These are phyloP conservation scores for Zygotorulaspora sp. DNA, from an alignment of 805 yeast species.

Conservation along the genomic window DNA sequence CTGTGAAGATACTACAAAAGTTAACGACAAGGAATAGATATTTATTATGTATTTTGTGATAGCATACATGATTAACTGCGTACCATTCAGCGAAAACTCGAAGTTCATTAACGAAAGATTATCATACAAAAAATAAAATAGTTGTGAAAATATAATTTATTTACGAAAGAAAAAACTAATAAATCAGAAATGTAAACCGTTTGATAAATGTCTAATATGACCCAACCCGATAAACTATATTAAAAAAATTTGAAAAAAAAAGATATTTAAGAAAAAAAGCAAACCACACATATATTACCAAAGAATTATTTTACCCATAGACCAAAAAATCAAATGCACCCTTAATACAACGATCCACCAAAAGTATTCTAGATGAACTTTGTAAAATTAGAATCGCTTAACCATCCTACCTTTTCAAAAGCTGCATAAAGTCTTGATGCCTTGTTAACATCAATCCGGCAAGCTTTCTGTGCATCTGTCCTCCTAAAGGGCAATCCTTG, in stretches of 20 bases:
- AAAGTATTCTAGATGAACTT: constrained; percentile 36
- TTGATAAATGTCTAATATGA: constrained; percentile 2
- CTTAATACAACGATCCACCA: neutral
- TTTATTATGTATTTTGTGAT: no score
- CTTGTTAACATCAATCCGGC: constrained; percentile 94
- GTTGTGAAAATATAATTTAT: no score
- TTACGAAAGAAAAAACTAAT: no score
- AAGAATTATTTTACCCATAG: neutral
- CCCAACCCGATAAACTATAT: no score
- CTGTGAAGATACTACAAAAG: no score
- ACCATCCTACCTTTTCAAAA: constrained; percentile 89
- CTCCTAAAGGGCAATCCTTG: constrained; percentile 79
- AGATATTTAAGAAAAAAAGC: constrained; percentile 2
- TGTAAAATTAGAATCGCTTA: constrained; percentile 66
- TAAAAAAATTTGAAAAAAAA: constrained; percentile 4
- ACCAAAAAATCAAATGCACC: constrained; percentile 1
- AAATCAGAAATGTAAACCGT: no score
- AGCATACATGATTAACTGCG: no score
- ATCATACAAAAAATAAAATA: no score
- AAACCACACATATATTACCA: neutral
- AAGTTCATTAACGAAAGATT: no score
- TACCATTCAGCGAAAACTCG: no score
- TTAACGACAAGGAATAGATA: no score
- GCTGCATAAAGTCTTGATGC: constrained; percentile 89
- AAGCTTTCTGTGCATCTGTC: constrained; percentile 97